Evolutionary conservation across 768 basidiomycete genomes (phyloP).

Genomic region (Lactarius deliciosus): DNA sequence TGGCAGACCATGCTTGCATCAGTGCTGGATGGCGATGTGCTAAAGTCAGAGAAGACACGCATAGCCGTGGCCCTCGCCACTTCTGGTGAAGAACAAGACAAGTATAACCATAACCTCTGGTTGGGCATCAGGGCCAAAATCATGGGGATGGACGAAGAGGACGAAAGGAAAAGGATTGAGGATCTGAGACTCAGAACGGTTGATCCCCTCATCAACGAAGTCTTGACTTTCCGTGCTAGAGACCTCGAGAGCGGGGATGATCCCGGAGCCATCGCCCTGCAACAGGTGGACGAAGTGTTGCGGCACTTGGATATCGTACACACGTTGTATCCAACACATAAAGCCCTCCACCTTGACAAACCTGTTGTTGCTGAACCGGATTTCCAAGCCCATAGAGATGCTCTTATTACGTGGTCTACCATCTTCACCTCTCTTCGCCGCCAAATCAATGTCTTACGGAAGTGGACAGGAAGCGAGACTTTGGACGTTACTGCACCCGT

Average conservation of each 20-base stretch:
- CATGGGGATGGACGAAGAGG: slow-evolving; percentile 72
- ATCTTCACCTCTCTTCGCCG: slow-evolving; percentile 81
- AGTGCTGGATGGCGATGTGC: slow-evolving; percentile 89
- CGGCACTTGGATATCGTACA: slow-evolving; percentile 78
- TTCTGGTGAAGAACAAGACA: slow-evolving; percentile 66
- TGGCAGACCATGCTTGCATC: slow-evolving; percentile 97
- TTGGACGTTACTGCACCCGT: slow-evolving; percentile 85
- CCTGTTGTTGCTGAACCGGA: slow-evolving; percentile 59
- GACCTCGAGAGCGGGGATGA: slow-evolving; percentile 41
- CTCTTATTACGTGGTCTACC: slow-evolving; percentile 91
- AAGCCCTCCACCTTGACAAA: slow-evolving; percentile 77
- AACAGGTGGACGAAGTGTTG: slow-evolving; percentile 64
- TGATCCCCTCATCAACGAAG: slow-evolving; percentile 81
- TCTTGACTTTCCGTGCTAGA: slow-evolving; percentile 69
- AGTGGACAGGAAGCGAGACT: slow-evolving; percentile 93
- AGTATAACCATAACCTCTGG: slow-evolving; percentile 75
- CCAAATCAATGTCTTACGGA: slow-evolving; percentile 76
- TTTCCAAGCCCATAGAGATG: slow-evolving; percentile 84
- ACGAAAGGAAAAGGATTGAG: slow-evolving; percentile 79
- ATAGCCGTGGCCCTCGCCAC: slow-evolving; percentile 79
- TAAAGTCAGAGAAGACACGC: slow-evolving; percentile 92
- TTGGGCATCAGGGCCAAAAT: slow-evolving; percentile 86
- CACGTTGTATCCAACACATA: slow-evolving; percentile 82
- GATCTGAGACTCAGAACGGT: slow-evolving; percentile 80
- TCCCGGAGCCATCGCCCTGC: slow-evolving; percentile 47